Conservation (phyloP, 371 early-diverging fungal species). For the Dichotomocladium elegans region DNA sequence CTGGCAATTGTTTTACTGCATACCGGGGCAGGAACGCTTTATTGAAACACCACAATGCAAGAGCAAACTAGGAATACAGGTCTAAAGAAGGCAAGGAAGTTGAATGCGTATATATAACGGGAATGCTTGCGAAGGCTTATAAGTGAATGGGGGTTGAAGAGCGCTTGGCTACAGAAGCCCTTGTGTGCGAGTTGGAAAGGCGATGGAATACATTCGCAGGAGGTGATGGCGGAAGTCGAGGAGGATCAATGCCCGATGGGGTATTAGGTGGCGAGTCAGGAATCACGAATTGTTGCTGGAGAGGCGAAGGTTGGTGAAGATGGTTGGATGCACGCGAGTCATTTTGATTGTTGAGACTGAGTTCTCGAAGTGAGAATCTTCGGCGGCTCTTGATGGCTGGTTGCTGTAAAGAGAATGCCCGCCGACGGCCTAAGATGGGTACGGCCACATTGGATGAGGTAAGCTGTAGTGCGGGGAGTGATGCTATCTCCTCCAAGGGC, state of each 20-base stretch:
- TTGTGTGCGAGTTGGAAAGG: slow-evolving; percentile 36
- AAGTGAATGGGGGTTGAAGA: slow-evolving; percentile 6
- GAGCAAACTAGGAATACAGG: too few relatives aligned
- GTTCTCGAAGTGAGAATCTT: slow-evolving; percentile 17
- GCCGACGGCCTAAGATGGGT: slow-evolving; percentile 16
- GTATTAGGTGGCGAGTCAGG: slow-evolving; percentile 5
- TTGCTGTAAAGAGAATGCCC: slow-evolving; percentile 41
- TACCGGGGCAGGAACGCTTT: too few relatives aligned
- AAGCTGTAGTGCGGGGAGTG: not conserved
- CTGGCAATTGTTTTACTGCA: too few relatives aligned
- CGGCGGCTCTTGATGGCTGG: slow-evolving; percentile 12
- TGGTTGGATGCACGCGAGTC: too few relatives aligned
- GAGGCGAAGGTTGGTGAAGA: slow-evolving; percentile 20
- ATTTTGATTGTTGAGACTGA: slow-evolving; percentile 9
- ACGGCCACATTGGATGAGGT: not conserved
- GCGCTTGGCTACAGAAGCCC: slow-evolving; percentile 42
- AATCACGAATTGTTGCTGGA: slow-evolving; percentile 17
- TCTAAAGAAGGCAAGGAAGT: too few relatives aligned
- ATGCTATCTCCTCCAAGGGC: not conserved
- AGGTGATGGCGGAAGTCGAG: not conserved
- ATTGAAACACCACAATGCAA: too few relatives aligned
- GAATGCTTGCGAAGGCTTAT: too few relatives aligned
- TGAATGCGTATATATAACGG: too few relatives aligned
- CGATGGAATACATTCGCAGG: slow-evolving; percentile 32
- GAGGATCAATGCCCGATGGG: not conserved